Percentiles rank a stretch among this genome's conserved stretches.
These are phyloP conservation scores for Cyclaneusma minus DNA, from an alignment of 2,329 filamentous ascomycete species.

Conservation along the genomic window DNA sequence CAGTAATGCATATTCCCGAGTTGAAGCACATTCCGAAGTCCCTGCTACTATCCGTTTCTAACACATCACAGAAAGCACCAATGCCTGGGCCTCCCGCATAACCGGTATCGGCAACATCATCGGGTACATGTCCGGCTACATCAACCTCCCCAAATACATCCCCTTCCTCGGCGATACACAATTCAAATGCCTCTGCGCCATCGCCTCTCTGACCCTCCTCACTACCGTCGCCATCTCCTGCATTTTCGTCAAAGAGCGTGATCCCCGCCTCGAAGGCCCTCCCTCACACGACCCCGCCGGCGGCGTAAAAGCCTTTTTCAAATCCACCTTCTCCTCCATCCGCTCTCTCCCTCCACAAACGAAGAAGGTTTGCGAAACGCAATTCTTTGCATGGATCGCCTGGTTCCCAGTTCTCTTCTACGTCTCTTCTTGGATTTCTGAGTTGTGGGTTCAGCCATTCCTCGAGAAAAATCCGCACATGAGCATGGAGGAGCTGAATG, in stretches of 20 bases:
- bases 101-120: conserved; percentile 81
- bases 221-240: conserved; percentile 59
- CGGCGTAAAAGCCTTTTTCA: conserved; percentile 67
- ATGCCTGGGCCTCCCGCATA: conserved; percentile 83
- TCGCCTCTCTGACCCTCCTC: conserved; percentile 61
- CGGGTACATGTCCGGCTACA: conserved; percentile 76
- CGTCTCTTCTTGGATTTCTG: conserved; percentile 83
- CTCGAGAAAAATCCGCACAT: conserved; percentile 67
- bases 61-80: conserved; percentile 53
- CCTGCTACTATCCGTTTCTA: too few species aligned
- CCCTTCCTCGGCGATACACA: conserved; percentile 77
- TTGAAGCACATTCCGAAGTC: too few species aligned
- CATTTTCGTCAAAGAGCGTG: conserved; percentile 56
- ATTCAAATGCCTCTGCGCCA: conserved; percentile 81
- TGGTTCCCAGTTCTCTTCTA: conserved; percentile 97
- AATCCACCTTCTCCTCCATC: conserved; percentile 60
- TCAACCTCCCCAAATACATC: conserved; percentile 58
- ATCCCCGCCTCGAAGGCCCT: conserved; percentile 58
- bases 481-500: conserved; percentile 58
- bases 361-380: conserved; percentile 63
- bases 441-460: conserved; percentile 78
- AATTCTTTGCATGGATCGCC: conserved; percentile 82
- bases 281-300: conserved; percentile 40
- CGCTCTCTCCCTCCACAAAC: conserved; percentile 69
- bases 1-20: background rate